Evolutionary conservation across 2,329 filamentous ascomycete genomes (phyloP).

Genomic region (Epichloe coenophiala): DNA sequence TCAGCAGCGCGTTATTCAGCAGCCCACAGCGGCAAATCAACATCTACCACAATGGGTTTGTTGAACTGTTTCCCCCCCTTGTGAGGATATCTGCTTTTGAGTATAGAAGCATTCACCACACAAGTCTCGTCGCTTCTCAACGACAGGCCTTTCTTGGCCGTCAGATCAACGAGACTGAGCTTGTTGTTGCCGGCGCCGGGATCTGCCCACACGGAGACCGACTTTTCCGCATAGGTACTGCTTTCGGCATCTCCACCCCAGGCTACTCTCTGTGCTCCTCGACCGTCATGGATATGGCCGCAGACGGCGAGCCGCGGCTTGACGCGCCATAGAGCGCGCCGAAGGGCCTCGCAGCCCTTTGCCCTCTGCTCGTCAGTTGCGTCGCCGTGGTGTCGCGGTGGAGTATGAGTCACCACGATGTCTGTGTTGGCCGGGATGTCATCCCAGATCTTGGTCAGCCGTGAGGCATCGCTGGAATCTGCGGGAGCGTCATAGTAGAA

Average conservation of each 20-base stretch:
- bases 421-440: slow-evolving; percentile 48
- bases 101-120: slow-evolving; percentile 66
- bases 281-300: slow-evolving; percentile 57
- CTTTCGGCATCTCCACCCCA: slow-evolving; percentile 39
- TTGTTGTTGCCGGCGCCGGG: slow-evolving; percentile 41
- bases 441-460: slow-evolving; percentile 39
- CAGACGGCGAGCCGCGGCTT: slow-evolving; percentile 53
- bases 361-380: slow-evolving; percentile 23
- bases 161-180: slow-evolving; percentile 50
- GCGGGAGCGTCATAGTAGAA: slow-evolving; percentile 43
- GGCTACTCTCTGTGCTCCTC: slow-evolving; percentile 47
- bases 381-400: slow-evolving; percentile 48
- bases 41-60: slow-evolving; percentile 72
- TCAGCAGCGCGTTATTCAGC: not conserved
- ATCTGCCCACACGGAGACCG: slow-evolving; percentile 41
- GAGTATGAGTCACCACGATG: slow-evolving; percentile 59
- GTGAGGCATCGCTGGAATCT: slow-evolving; percentile 6
- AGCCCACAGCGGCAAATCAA: slow-evolving; percentile 49
- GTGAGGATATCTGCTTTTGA: slow-evolving; percentile 54
- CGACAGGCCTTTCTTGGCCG: slow-evolving; percentile 22
- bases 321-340: slow-evolving; percentile 42
- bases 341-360: slow-evolving; percentile 47
- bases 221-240: slow-evolving; percentile 30
- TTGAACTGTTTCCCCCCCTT: slow-evolving; percentile 50
- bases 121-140: slow-evolving; percentile 45